Evolutionary conservation across 768 basidiomycete species (phyloP).

Genomic region (Boletellus ananas): DNA sequence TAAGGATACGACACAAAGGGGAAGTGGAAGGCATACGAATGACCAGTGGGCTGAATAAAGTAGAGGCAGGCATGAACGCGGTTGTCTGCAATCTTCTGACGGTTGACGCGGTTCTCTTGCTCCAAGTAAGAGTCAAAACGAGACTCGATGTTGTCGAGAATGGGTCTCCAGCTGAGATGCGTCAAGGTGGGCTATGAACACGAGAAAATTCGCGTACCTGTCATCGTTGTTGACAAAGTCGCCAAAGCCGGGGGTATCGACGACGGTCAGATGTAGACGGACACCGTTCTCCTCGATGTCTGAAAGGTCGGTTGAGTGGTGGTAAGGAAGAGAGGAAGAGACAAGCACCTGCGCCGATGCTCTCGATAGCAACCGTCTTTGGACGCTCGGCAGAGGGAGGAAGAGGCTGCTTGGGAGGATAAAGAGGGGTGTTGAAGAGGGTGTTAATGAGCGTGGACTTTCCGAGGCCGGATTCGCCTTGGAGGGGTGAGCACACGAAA

Average conservation of each 20-base stretch:
- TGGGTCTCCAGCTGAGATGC: slow-evolving; percentile 86
- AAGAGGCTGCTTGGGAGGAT: slow-evolving; percentile 81
- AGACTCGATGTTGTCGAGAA: slow-evolving; percentile 96
- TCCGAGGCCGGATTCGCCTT: slow-evolving; percentile 96
- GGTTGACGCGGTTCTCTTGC: slow-evolving; percentile 98
- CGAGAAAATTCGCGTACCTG: slow-evolving; percentile 51
- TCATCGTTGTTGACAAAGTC: slow-evolving; percentile 99
- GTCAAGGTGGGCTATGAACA: slow-evolving; percentile 12
- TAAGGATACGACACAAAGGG: background rate
- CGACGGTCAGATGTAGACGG: slow-evolving; percentile 94
- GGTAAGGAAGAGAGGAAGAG: background rate
- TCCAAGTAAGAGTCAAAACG: slow-evolving; percentile 97
- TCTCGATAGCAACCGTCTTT: slow-evolving; percentile 96
- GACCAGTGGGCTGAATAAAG: slow-evolving; percentile 98
- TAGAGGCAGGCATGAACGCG: slow-evolving; percentile 98
- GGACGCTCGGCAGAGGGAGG: slow-evolving; percentile 83
- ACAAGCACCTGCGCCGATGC: slow-evolving; percentile 87
- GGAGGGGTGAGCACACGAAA: slow-evolving; percentile 6
- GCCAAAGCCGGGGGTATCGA: slow-evolving; percentile 98
- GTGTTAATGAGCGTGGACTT: slow-evolving; percentile 99
- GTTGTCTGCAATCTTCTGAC: slow-evolving; percentile 91
- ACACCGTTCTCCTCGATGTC: slow-evolving; percentile 99
- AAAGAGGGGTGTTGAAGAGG: slow-evolving; percentile 94
- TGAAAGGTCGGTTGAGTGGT: slow-evolving; percentile 35
- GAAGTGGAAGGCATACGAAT: slow-evolving; percentile 61